A percentile compares a stretch with the other conserved stretches of the same genome.
These are phyloP conservation scores for Glaciozyma antarctica DNA, from an alignment of 768 basidiomycete genomes.

Conservation along the genomic window DNA sequence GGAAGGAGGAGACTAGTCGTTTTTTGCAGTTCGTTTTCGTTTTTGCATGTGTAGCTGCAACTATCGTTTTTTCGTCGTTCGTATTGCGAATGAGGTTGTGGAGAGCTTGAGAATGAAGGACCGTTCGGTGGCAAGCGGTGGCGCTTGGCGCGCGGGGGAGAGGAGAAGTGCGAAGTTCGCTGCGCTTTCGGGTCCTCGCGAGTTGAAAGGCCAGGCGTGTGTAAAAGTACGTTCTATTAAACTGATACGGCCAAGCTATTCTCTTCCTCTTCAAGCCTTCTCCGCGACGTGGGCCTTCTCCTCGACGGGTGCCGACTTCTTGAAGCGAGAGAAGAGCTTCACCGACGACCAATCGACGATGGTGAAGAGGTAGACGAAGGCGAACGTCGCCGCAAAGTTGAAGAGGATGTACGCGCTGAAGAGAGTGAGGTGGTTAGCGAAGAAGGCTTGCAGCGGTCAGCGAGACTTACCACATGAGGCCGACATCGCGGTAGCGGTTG, in stretches of 20 bases:
- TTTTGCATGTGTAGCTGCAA: too few relatives aligned
- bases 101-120: too few relatives aligned
- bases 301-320: background rate
- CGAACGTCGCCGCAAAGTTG: constrained; percentile 15
- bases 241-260: background rate
- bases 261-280: background rate
- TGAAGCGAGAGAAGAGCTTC: background rate
- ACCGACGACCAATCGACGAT: constrained; percentile 13
- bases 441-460: background rate
- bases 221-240: background rate
- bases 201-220: too few relatives aligned
- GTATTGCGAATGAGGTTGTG: too few relatives aligned
- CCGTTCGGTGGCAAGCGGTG: too few relatives aligned
- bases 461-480: constrained; percentile 12
- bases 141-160: too few relatives aligned
- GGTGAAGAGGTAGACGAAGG: constrained; percentile 17
- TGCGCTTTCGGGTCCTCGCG: too few relatives aligned
- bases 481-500: constrained; percentile 28
- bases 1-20: too few relatives aligned
- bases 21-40: too few relatives aligned
- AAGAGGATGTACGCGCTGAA: constrained; percentile 20
- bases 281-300: background rate
- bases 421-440: background rate
- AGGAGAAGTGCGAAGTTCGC: too few relatives aligned
- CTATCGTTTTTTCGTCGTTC: background rate